Evolutionary conservation across 2,329 filamentous ascomycete species (phyloP), one percentile per base, ranked within the genome.

Genomic region (Pseudogymnoascus sp.): DNA sequence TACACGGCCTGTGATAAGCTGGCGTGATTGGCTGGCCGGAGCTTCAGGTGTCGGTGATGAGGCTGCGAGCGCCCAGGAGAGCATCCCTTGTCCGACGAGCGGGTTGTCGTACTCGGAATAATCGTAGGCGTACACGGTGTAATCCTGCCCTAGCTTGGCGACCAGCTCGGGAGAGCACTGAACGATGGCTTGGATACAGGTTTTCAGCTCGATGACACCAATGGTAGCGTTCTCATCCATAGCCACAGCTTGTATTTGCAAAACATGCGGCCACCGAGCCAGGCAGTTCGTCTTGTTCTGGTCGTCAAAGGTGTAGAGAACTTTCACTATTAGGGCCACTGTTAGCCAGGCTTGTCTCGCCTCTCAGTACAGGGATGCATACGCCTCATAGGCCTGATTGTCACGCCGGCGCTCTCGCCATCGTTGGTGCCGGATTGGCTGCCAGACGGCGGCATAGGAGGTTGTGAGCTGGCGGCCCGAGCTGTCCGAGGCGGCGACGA

Each of bases 111-210:
- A 89, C 75, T 99, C 94, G 11, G 94, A 97, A 74, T 93, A 97
- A 74, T 99, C 94, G 77, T 91, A 90, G 30, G 93, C 91, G 75
- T 99, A 99, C 61, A 99, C 86, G n/a, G 91, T 94, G 75, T 94
- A 99, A 76, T 99, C 74, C 83, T 76, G 76, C 75, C 88, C 80
- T 63, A 87, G 72, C 78, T 88, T 79, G 70, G 84, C 83, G 54
- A 91, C 78, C 50, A 99, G 81, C 75, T 99, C 94, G 37, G 94
- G 94, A 71, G 94, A 97, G 76, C 81, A 83, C 61, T 84, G 78
- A 22, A 79, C 77, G 63, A 99, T 87, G 61, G 92, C 90, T 72
- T 93, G 86, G 50, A 97, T 84, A 74, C 94, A 97, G 64, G 88
- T 87, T 67, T 87, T 87, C 60, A 97, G 79, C 73, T 97, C 91